Conservation (phyloP, 768 basidiomycete genomes). For the Hysterangium stoloniferum region DNA sequence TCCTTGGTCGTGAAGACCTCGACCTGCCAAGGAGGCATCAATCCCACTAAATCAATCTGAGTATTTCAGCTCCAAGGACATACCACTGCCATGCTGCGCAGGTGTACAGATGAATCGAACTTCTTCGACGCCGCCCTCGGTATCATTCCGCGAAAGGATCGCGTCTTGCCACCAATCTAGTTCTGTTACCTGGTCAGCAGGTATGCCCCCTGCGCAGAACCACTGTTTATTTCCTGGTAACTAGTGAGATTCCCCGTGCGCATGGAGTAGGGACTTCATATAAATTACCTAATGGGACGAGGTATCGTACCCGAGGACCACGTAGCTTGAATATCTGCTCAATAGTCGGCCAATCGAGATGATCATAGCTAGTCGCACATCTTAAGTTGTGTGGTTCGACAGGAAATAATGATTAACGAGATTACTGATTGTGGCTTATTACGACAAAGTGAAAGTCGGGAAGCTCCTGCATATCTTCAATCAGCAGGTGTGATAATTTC, state of each 20-base stretch:
- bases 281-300: conserved; percentile 31
- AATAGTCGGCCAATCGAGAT: conserved; percentile 33
- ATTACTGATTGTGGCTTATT: conserved; percentile 38
- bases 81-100: conserved; percentile 37
- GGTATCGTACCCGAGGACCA: conserved; percentile 20
- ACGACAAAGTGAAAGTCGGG: conserved; percentile 33
- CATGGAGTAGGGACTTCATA: neutral
- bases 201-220: conserved; percentile 26
- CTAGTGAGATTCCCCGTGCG: neutral
- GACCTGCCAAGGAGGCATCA: conserved; percentile 19
- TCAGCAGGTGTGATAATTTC: neutral
- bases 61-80: conserved; percentile 1
- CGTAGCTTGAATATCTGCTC: conserved; percentile 18
- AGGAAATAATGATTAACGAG: neutral
- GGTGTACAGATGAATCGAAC: conserved; percentile 32
- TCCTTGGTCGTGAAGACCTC: conserved; percentile 27
- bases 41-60: neutral
- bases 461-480: conserved; percentile 18
- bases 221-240: conserved; percentile 22
- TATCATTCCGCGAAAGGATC: conserved; percentile 6
- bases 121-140: conserved; percentile 4
- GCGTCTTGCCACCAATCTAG: conserved; percentile 35
- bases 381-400: too few species aligned
- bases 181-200: conserved; percentile 25
- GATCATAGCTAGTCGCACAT: conserved; percentile 29